Evolutionary conservation across 108 stramenopile species (phyloP), one percentile per base, ranked within the genome.

Genomic region (Fragilaria radians): DNA sequence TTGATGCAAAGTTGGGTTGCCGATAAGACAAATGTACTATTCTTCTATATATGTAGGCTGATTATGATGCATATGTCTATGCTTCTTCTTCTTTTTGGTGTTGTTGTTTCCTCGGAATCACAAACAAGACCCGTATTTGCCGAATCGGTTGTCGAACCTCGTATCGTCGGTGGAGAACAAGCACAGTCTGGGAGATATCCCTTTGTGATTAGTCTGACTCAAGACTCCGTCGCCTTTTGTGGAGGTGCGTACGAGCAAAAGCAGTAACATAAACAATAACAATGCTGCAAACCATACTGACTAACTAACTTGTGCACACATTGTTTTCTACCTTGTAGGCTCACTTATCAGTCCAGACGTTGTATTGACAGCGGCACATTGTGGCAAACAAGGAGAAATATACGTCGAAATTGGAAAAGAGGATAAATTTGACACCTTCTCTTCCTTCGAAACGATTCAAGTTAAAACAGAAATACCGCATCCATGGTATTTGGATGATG

Each of bases 341-440:
- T 52, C 76, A 0, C 30, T 88, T 9, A 63, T 88, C 23, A 80
- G 82, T 1, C 72, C 73, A 4, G 86, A 88, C 52, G 65, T 84
- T 18, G 75, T 88, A 7, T 47, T 88, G 48, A 80, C 81, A 4
- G 86, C 86, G 19, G 78, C 81, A 0, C 86, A 88, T 66, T 88
- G 86, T 61, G 59, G 51, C 1, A 62, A 67, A 17, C 36, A 7
- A 42, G 67, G 61, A 18, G 52, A 52, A 7, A 14, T 42, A 11
- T 42, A 42, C 36, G 36, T 42, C 14, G 36, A 42, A 14, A 42
- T 42, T 42, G 36, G 36, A 14, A 7, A 14, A 7, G 7, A 11
- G 11, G 36, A 42, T 42, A 7, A 42, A 14, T 42, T 42, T 7
- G n/a, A n/a, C n/a, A 42, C 36, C 11, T 11, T 14, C 7, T 11